Evolutionary conservation across 495 filamentous ascomycete species (phyloP), one percentile per base, ranked within the genome.

Genomic region (Evansstolkia leycettana): DNA sequence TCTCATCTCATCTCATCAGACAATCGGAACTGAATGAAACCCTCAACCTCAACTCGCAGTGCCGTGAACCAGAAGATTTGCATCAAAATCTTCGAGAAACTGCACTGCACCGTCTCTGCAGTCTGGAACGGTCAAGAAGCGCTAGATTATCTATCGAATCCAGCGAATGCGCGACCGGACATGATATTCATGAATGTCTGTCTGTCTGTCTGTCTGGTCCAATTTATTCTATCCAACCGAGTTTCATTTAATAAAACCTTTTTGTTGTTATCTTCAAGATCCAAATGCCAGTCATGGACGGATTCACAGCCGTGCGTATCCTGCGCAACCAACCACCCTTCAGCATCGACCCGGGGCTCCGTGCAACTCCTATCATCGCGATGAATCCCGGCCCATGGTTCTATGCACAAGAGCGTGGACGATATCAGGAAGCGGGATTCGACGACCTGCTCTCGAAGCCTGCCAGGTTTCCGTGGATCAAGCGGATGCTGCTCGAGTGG

Each of bases 251-350:
- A n/a, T n/a, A n/a, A n/a, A n/a, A n/a, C n/a, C n/a, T n/a, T n/a
- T n/a, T n/a, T n/a, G n/a, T n/a, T n/a, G n/a, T n/a, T n/a, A n/a
- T n/a, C n/a, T n/a, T n/a, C n/a, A n/a, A 29, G 28, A 74, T 83
- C 0, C 78, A 82, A 52, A 83, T 86, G 78, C 76, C 80, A 5
- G 59, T 82, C 17, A 66, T 84, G 23, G 80, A 85, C 45, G 82
- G 81, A 5, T 84, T 84, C 42, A 56, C 61, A 18, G 76, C 78
- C 18, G 82, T 78, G 1, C 76, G 78, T 26, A 58, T 71, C 19
- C 67, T 86, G 15, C 73, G 69, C 4, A 78, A 5, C 11, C 28
- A 29, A n/a, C 28, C 14, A 4, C 28, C 28, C 10, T 29, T 29
- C 28, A n/a, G 5, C 28, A 15, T n/a, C 28, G 14, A 29, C 28